Evolutionary conservation across 2,329 filamentous ascomycete genomes (phyloP), one percentile per base, ranked within the genome.

Genomic region (Paraconiothyrium brasiliense): DNA sequence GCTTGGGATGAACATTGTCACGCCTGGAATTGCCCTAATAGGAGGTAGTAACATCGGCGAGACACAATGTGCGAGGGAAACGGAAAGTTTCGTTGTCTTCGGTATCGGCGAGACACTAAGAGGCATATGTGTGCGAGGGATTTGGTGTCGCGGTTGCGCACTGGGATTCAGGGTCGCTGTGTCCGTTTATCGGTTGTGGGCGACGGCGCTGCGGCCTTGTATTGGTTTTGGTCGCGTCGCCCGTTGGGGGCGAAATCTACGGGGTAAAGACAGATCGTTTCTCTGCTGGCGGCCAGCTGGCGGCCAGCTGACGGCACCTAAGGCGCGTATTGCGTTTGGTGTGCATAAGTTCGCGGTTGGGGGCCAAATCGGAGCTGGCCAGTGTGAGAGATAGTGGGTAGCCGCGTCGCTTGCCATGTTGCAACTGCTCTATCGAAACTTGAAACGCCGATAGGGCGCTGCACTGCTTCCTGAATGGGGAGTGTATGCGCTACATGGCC

Each of bases 1-100:
- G 39, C 16, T 6, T 55, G 52, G 39, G 37, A 55, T 55, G 52
- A 46, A 39, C 35, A 46, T 46, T 55, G 52, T 55, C 52, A 55
- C 52, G 52, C 52, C 52, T 55, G 52, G 27, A 54, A 46, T 34
- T 16, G 39, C 52, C 52, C 9, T 27, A 34, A 35, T 34, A 9
- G 37, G 24, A 27, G 14, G 10, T 20, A 41, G 16, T 10, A 46
- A 8, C 6, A 6, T 30, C 27, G 27, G 27, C 27, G 27, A 30
- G 27, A 30, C 27, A 30, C 27, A 30, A 4, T 4, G 27, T 30
- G 27, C 27, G 27, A 30, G 27, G 4, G 27, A 4, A 30, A 4
- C 4, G 27, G 27, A 30, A 20, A 20, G 20, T 20, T 20, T 30
- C 4, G 27, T 30, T 30, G 27, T 4, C 35, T 20, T 39, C 50